Percentiles rank a stretch among this genome's conserved stretches.
phyloP scores from a whole-genome alignment of 345 rosid species.

The Heritiera fomes region DNA sequence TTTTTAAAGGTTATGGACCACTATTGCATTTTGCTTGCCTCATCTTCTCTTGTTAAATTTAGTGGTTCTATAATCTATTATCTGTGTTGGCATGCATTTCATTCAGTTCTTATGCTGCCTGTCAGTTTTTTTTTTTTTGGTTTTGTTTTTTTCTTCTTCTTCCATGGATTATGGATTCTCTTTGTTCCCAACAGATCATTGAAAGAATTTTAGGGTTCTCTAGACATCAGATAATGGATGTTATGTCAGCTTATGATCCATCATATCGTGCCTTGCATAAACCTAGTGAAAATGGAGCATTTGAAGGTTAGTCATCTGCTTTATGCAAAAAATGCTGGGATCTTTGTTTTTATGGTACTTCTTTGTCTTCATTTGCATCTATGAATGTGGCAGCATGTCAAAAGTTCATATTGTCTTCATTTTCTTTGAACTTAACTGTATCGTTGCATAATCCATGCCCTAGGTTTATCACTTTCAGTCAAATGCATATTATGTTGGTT shows the following conservation, averaged over 20 bases:
- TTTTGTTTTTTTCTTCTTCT: too few species aligned
- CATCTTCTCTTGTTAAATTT: background rate
- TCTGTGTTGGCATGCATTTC: conserved; percentile 11
- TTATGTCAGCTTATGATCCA: conserved; percentile 93
- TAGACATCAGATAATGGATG: conserved; percentile 78
- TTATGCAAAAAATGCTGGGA: conserved; percentile 21
- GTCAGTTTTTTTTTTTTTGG: background rate
- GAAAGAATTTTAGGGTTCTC: conserved; percentile 95
- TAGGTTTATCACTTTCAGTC: background rate
- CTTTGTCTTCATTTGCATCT: background rate
- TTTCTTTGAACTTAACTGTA: background rate
- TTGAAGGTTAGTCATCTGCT: conserved; percentile 61
- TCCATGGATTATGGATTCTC: conserved; percentile 10
- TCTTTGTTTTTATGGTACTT: conserved; percentile 12
- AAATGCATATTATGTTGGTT: background rate
- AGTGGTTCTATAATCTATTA: background rate
- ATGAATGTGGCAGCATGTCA: background rate
- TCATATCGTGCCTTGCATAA: conserved; percentile 76
- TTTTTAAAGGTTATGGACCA: background rate
- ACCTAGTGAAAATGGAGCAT: conserved; percentile 68
- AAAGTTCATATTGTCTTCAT: background rate
- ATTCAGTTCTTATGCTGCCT: background rate
- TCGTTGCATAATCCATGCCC: background rate
- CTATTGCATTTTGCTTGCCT: conserved; percentile 1
- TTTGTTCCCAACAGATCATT: conserved; percentile 58